Evolutionary conservation across 2,329 filamentous ascomycete genomes (phyloP).

Genomic region (Curvularia sp.): DNA sequence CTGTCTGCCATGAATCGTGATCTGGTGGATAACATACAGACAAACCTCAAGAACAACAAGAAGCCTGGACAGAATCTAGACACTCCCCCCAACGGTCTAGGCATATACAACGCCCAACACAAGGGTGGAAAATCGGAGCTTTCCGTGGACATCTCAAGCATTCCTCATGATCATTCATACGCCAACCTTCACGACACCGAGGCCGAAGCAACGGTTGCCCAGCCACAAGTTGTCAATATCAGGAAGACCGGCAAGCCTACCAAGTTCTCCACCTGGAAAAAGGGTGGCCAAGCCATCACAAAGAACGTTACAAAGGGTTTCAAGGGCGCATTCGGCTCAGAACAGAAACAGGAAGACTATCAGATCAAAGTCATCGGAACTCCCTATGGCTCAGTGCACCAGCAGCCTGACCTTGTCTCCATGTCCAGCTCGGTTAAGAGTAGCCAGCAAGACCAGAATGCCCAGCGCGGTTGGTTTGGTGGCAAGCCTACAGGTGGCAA

Average conservation of each 20-base stretch:
- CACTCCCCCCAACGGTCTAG: slow-evolving; percentile 64
- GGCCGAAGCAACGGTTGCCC: slow-evolving; percentile 66
- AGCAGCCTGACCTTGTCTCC: slow-evolving; percentile 38
- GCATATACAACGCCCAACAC: slow-evolving; percentile 61
- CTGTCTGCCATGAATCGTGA: slow-evolving; percentile 95
- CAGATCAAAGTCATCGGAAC: slow-evolving; percentile 60
- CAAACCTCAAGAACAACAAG: slow-evolving; percentile 81
- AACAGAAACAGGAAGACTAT: slow-evolving; percentile 62
- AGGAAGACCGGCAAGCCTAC: slow-evolving; percentile 85
- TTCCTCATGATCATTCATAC: slow-evolving; percentile 49
- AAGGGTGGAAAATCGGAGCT: slow-evolving; percentile 51
- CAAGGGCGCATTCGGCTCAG: slow-evolving; percentile 82
- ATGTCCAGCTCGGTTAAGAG: slow-evolving; percentile 43
- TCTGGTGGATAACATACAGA: slow-evolving; percentile 91
- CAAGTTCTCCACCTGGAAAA: slow-evolving; percentile 99
- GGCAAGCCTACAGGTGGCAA: slow-evolving; percentile 30
- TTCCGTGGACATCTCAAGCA: slow-evolving; percentile 52
- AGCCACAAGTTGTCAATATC: slow-evolving; percentile 94
- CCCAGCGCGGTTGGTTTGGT: slow-evolving; percentile 46
- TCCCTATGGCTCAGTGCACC: slow-evolving; percentile 48
- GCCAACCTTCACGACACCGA: slow-evolving; percentile 67
- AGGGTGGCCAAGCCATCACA: slow-evolving; percentile 89
- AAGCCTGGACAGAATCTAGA: slow-evolving; percentile 58
- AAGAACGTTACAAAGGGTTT: slow-evolving; percentile 94
- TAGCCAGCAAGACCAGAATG: slow-evolving; percentile 34